Evolutionary conservation across 2,329 filamentous ascomycete species (phyloP), one percentile per base, ranked within the genome.

Genomic region (Xylariomycetidae sp.): DNA sequence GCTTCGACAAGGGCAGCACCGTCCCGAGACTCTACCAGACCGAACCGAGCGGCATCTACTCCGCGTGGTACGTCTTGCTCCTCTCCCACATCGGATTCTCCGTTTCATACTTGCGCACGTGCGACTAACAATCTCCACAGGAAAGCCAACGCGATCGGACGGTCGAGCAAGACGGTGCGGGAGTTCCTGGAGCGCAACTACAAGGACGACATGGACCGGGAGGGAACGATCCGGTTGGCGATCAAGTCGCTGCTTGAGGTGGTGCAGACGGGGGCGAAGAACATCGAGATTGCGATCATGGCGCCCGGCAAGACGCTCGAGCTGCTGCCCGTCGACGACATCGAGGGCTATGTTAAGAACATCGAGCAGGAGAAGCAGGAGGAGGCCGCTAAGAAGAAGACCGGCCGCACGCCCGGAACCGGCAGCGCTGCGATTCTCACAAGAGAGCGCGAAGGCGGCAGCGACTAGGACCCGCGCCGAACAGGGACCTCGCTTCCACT

Each of bases 301-400:
- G 85, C 87, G 6, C 89, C 92, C 6, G 89, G 87, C 32, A 88
- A 95, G 71, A 63, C 74, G 12, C 78, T 98, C 44, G 89, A 96
- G 71, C 89, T 95, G 79, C 75, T 98, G 49, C 86, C 88, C 3
- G 83, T 90, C 19, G 90, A 96, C 61, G 86, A 95, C 55, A 98
- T 98, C 55, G 92, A 98, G 72, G 77, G 78, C 50, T 95, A 94
- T 57, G 93, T 98, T 57, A 96, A 96, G 79, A 92, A 79, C 64
- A 98, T 98, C 62, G 94, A 98, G 72, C 85, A 89, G 54, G 93
- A 98, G 76, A 98, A 98, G 76, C 89, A 95, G 60, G 92, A 96
- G 64, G 92, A 98, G 70, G 90, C 90, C 16, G 87, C 86, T 25
- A 95, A 88, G 76, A 95, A 95, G 82, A 93, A 95, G 80, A 85